Evolutionary conservation across 2,329 filamentous ascomycete genomes (phyloP), one percentile per base, ranked within the genome.

Genomic region (Fusarium burgessii): DNA sequence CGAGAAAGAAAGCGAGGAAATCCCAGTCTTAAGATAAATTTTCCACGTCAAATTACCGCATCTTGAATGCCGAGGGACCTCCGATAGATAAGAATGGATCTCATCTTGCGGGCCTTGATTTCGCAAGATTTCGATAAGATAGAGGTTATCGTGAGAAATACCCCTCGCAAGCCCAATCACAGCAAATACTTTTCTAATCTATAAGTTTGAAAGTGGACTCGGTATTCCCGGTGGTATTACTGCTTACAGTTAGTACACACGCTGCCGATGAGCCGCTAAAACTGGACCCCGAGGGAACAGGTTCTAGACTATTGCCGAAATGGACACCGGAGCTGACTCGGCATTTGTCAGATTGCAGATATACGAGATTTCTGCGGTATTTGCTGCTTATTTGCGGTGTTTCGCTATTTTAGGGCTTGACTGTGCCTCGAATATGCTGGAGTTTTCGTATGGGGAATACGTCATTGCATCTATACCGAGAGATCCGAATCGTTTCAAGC

Each of bases 51-150:
- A 11, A 59, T 55, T 18, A 41, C 47, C 29, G 33, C 47, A 41
- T 23, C 10, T 8, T 38, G 23, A 42, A 61, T 29, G 18, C 58
- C 58, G 58, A 61, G 35, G 27, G 25, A 46, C 17, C 51, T 15
- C 58, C 58, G 51, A 61, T n/a, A 59, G 59, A 59, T 59, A 42
- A 35, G 29, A 33, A 57, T 36, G 54, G 54, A 50, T 29, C 54
- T 51, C 29, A 35, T 18, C 13, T 43, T 55, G 47, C 49, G 57
- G 50, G 45, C 32, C 23, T 35, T 20, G 9, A n/a, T 38, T 42
- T 20, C n/a, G 29, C 29, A 51, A 38, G 17, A 38, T 51, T 18
- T 54, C 13, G 46, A 58, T 58, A 58, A 58, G 56, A 59, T 41
- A 57, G 50, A 60, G 32, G 33, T 36, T 45, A 45, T 60, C 45